These are phyloP conservation scores for Paxillus ammoniavirescens DNA, from an alignment of 768 basidiomycete genomes.

Conservation along the genomic window DNA sequence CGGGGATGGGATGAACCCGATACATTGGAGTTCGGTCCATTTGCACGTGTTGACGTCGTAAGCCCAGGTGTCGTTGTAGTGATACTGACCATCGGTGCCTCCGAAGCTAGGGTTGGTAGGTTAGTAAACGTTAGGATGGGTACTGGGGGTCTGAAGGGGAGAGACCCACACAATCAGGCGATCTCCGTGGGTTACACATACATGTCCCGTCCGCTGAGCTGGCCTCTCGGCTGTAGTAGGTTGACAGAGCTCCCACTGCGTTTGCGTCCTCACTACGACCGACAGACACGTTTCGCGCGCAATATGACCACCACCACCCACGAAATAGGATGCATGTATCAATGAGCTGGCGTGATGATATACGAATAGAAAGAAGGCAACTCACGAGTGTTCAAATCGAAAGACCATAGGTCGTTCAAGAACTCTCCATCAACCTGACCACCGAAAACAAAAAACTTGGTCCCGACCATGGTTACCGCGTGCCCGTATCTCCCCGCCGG, in stretches of 20 bases:
- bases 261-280: conserved; percentile 71
- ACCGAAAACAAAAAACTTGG: conserved; percentile 92
- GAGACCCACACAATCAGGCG: conserved; percentile 75
- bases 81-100: conserved; percentile 97
- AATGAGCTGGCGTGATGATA: conserved; percentile 1
- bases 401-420: conserved; percentile 92
- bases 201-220: conserved; percentile 88
- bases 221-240: conserved; percentile 59
- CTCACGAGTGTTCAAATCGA: conserved; percentile 93
- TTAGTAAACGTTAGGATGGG: conserved; percentile 13
- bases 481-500: conserved; percentile 95
- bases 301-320: background rate
- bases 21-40: conserved; percentile 94
- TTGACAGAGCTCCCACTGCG: conserved; percentile 81
- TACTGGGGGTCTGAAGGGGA: conserved; percentile 12
- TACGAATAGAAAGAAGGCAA: conserved; percentile 1
- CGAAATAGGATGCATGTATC: background rate
- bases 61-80: conserved; percentile 99
- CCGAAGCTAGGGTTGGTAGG: conserved; percentile 68
- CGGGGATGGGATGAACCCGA: conserved; percentile 94
- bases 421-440: conserved; percentile 96
- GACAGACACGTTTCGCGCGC: conserved; percentile 3
- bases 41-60: conserved; percentile 77
- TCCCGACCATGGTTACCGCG: conserved; percentile 88
- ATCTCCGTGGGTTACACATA: conserved; percentile 79